A percentile compares a stretch with the other conserved stretches of the same genome.
Evolutionary conservation across 2,329 filamentous ascomycete genomes (phyloP).

Genomic region (Diaporthe sp.): DNA sequence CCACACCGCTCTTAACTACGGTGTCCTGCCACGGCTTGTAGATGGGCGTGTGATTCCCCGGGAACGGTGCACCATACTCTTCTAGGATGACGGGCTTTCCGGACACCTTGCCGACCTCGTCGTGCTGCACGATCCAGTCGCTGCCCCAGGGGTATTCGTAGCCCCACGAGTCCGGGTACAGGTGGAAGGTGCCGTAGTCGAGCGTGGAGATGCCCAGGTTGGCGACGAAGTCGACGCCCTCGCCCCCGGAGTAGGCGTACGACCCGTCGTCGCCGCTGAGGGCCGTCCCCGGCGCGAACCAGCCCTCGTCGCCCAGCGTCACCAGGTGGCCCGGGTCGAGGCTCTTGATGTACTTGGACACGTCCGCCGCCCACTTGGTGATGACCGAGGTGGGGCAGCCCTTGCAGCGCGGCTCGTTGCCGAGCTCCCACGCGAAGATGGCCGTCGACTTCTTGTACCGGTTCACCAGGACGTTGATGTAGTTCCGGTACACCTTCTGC

Average conservation of each 20-base stretch:
- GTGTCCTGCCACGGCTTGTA: constrained; percentile 41
- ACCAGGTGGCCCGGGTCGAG: constrained; percentile 74
- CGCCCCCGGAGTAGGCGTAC: constrained; percentile 66
- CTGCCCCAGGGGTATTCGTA: constrained; percentile 39
- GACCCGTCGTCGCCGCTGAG: constrained; percentile 46
- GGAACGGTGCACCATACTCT: constrained; percentile 40
- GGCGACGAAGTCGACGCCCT: constrained; percentile 66
- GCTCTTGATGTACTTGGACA: constrained; percentile 72
- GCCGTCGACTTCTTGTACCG: constrained; percentile 60
- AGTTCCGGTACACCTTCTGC: constrained; percentile 65
- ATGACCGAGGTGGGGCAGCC: constrained; percentile 71
- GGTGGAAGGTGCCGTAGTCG: constrained; percentile 63
- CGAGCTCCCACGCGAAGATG: constrained; percentile 67
- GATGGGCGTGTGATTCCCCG: constrained; percentile 37
- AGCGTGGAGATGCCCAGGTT: constrained; percentile 64
- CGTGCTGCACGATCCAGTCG: constrained; percentile 39
- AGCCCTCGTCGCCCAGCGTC: constrained; percentile 69
- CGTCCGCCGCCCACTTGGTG: constrained; percentile 69
- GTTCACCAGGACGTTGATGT: constrained; percentile 60
- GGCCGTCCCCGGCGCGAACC: constrained; percentile 45
- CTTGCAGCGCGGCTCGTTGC: constrained; percentile 71
- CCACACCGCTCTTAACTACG: constrained; percentile 36
- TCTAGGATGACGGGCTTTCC: constrained; percentile 41
- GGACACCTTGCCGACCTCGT: constrained; percentile 29
- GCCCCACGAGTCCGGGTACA: constrained; percentile 51